Base-by-base conservation (phyloP, 192 early-diverging fungal species). In the Gamsiella multidivaricata region DNA sequence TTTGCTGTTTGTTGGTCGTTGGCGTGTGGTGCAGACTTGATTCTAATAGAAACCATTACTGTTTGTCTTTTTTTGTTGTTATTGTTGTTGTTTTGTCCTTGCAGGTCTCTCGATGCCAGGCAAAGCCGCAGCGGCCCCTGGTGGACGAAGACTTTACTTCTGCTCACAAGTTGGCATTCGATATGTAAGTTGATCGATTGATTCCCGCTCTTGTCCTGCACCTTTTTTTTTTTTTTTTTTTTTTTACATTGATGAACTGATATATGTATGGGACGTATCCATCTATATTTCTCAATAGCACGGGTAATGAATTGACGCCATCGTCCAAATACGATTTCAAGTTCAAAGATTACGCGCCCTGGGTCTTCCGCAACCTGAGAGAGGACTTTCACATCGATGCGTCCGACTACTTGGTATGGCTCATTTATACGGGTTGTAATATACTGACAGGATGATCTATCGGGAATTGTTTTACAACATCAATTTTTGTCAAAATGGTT, bases 331-430 rank as follows among this genome's bases (percentile, higher is more conserved):
- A 98, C 83, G 96, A 98, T 70, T 99, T 98, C 80, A 98, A 98
- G 84, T 99, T 98, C 81, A 99, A 99, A 75, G 98, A 99, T 81
- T 98, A 98, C 70, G 94, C 95, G 12, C 98, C 97, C 2, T 97
- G 95, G 95, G 94, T 97, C 9, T 99, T 99, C 75, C 91, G 95
- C 31, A 81, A 88, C 68, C 88, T 99, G 59, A 85, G 98, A 37
- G 93, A 96, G 54, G 86, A 85, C 8, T 97, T 97, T 80, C 85
- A 91, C 31, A 91, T 98, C 31, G 94, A 97, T 78, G 86, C 96
- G 18, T 90, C 92, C 23, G 96, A 99, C 63, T 99, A 99, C 74
- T 78, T 98, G 80, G 93, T 94, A 83, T 60, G 83, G 36, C 37
- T 39, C 37, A 12, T 12, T 5, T 39, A 9, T 12, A 39, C 12